Evolutionary conservation across 176 grass and related monocot genomes (phyloP), one percentile per base, ranked within the genome.

Genomic region (Saccharum officinarum): DNA sequence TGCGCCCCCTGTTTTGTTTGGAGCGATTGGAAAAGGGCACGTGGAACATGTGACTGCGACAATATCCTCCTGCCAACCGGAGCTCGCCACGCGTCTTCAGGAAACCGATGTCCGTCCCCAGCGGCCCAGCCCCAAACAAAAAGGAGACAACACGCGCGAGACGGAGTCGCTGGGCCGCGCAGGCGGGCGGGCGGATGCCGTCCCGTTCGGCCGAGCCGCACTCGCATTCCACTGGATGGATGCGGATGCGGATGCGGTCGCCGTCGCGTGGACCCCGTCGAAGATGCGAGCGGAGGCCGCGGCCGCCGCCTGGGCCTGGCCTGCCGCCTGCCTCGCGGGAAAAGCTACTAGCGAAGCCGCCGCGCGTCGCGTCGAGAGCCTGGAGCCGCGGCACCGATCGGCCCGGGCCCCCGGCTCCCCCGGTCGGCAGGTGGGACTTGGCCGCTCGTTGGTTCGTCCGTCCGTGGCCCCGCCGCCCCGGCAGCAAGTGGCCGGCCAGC

Each of bases 211-310:
- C 42, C n/a, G 44, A 10, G 71, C 71, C 41, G 33, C 67, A n/a
- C 36, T 4, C 5, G 64, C 33, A 34, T 2, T 34, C 33, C 0
- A 0, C 52, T 55, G 52, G 18, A 55, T 55, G 54, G 18, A 59
- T 59, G 54, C 46, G 47, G n/a, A n/a, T n/a, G n/a, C n/a, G n/a
- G 46, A 28, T 41, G 73, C 41, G 57, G 69, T 73, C 85, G 38
- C 52, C 85, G 59, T 86, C 85, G 77, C 57, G 84, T 66, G 84
- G 77, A 86, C 76, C 33, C 60, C n/a, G 5, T 77, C 75, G 33
- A 59, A 38, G 75, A 77, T 77, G 75, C 75, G 74, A 76, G 49
- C 74, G 26, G 23, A 45, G 45, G 42, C 8, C 23, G 13, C 45
- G 28, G 28, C 28, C 28, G 28, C 28, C 28, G 28, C 28, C 28